Conservation (phyloP, 1,284 basidiomycete species). For the Stereum hirsutum region DNA sequence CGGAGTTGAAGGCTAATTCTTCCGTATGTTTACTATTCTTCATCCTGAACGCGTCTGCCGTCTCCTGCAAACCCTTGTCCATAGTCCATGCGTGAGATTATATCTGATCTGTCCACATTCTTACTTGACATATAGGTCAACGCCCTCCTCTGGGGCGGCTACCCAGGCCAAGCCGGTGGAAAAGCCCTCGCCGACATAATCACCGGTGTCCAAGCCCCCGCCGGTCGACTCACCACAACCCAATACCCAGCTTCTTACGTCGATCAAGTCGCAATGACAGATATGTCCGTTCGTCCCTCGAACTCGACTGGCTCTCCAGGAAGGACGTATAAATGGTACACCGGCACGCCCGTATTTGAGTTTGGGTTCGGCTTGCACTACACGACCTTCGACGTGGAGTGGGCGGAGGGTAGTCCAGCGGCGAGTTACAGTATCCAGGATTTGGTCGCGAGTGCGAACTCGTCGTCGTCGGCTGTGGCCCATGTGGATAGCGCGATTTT, state of each 20-base stretch:
- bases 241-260: conserved; percentile 45
- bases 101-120: background rate
- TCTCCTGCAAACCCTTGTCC: too few species aligned
- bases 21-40: too few species aligned
- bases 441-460: conserved; percentile 21
- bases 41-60: conserved; percentile 6
- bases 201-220: conserved; percentile 37
- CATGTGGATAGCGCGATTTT: conserved; percentile 36
- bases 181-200: conserved; percentile 41
- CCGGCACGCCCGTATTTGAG: conserved; percentile 35
- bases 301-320: conserved; percentile 34
- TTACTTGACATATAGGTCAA: conserved; percentile 30
- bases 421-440: conserved; percentile 30
- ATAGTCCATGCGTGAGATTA: too few species aligned
- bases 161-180: conserved; percentile 46
- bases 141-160: conserved; percentile 45
- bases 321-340: conserved; percentile 51
- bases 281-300: conserved; percentile 44
- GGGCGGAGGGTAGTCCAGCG: conserved; percentile 20
- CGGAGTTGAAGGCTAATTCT: conserved; percentile 32
- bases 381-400: conserved; percentile 36
- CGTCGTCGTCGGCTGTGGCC: conserved; percentile 9
- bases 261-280: conserved; percentile 41
- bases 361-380: conserved; percentile 46
- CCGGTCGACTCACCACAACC: conserved; percentile 42